A percentile compares a stretch with the other conserved stretches of the same genome.
These are phyloP conservation scores for Phytophthora podocarpi DNA, from an alignment of 352 stramenopile species.

Conservation along the genomic window DNA sequence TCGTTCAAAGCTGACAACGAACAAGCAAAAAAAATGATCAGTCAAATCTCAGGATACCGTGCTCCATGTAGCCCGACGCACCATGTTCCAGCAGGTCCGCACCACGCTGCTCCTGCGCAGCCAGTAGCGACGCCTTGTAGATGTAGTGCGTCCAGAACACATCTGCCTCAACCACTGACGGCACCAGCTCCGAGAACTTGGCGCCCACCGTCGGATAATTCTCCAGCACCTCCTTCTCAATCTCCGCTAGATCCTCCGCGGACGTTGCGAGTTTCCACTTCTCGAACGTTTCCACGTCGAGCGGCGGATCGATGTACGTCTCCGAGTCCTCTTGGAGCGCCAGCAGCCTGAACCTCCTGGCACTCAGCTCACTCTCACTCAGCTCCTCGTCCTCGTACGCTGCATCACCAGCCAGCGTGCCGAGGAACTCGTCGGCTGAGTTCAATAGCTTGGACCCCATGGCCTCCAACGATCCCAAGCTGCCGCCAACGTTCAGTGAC, in stretches of 20 bases:
- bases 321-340: slow-evolving; percentile 68
- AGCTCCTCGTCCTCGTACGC: slow-evolving; percentile 38
- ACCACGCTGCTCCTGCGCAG: slow-evolving; percentile 68
- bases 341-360: slow-evolving; percentile 59
- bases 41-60: not conserved
- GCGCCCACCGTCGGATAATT: slow-evolving; percentile 64
- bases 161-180: slow-evolving; percentile 48
- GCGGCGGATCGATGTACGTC: slow-evolving; percentile 63
- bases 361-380: slow-evolving; percentile 44
- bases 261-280: slow-evolving; percentile 56
- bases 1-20: slow-evolving; percentile 51
- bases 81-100: slow-evolving; percentile 69
- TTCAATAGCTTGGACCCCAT: slow-evolving; percentile 76
- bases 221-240: slow-evolving; percentile 61
- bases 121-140: slow-evolving; percentile 74
- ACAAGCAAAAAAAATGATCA: slow-evolving; percentile 3
- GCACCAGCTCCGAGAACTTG: slow-evolving; percentile 68
- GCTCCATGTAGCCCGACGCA: slow-evolving; percentile 18
- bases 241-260: slow-evolving; percentile 40
- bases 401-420: slow-evolving; percentile 42
- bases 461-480: slow-evolving; percentile 52
- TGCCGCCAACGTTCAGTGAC: slow-evolving; percentile 34
- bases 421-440: slow-evolving; percentile 68
- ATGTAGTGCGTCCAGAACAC: slow-evolving; percentile 77
- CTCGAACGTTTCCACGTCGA: slow-evolving; percentile 66